Evolutionary conservation across 176 grass and related monocot species (phyloP).

Genomic region (Alopecurus myosuroides): DNA sequence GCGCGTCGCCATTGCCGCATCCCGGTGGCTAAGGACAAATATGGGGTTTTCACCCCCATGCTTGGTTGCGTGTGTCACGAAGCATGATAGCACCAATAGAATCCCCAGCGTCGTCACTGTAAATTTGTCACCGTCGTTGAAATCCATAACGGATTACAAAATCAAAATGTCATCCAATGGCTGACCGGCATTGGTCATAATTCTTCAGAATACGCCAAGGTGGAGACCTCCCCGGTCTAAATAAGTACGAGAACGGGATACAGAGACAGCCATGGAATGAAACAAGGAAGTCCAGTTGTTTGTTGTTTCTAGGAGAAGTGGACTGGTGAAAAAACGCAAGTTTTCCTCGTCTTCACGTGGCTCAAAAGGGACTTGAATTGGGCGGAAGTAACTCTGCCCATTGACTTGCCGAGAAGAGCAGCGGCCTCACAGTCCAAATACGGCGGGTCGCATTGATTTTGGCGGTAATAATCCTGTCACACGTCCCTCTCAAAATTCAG

Average conservation of each 20-base stretch:
- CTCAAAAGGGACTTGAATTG: background rate
- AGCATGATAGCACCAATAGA: background rate
- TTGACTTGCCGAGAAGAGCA: background rate
- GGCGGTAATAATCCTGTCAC: background rate
- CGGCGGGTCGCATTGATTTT: background rate
- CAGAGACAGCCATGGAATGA: background rate
- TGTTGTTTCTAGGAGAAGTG: background rate
- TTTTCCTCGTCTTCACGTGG: background rate
- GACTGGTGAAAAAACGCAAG: background rate
- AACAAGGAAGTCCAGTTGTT: background rate
- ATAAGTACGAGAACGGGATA: background rate
- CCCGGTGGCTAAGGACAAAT: no score
- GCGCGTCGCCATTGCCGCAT: no score
- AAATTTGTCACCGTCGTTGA: background rate
- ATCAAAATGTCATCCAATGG: background rate
- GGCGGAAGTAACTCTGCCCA: background rate
- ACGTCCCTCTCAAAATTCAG: constrained; percentile 10
- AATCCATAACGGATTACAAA: background rate
- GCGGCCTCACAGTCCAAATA: background rate
- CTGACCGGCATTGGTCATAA: background rate
- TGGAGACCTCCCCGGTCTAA: background rate
- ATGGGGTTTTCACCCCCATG: no score
- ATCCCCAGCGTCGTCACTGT: background rate
- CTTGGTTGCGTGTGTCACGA: no score
- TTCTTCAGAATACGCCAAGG: background rate